A percentile compares a stretch with the other conserved stretches of the same genome.
phyloP scores from a whole-genome alignment of 331 rosid species.

The Phaseolus coccineus region DNA sequence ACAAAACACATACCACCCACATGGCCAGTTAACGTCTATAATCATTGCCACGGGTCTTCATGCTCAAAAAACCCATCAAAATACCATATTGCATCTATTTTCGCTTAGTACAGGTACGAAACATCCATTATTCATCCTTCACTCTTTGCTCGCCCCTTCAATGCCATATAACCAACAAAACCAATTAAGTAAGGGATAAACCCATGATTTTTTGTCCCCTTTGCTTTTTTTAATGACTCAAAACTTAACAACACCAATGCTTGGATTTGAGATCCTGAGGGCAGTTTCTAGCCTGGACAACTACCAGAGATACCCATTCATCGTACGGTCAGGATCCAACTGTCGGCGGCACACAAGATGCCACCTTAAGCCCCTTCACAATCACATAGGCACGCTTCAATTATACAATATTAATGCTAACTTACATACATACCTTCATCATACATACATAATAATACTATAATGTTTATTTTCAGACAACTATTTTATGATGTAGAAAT shows the following conservation, averaged over 20 bases:
- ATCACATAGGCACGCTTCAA: conserved; percentile 46
- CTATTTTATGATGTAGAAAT: conserved; percentile 55
- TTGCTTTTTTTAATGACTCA: not conserved
- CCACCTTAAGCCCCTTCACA: conserved; percentile 45
- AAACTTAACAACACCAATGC: conserved; percentile 9
- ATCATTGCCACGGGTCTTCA: conserved; percentile 62
- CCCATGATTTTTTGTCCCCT: conserved; percentile 46
- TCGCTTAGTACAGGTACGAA: conserved; percentile 43
- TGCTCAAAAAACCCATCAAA: conserved; percentile 42
- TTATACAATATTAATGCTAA: conserved; percentile 21
- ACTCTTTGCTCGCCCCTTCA: conserved; percentile 28
- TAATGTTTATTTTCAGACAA: conserved; percentile 52
- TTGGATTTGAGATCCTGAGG: conserved; percentile 54
- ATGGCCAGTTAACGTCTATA: conserved; percentile 56
- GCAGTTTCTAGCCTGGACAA: conserved; percentile 51
- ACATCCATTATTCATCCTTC: conserved; percentile 46
- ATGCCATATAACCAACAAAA: conserved; percentile 31
- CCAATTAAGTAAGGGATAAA: conserved; percentile 40
- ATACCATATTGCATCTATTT: conserved; percentile 38
- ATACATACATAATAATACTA: not conserved
- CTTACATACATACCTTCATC: too few species aligned
- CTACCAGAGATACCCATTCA: conserved; percentile 54
- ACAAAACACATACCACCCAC: conserved; percentile 42
- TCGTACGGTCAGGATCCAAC: conserved; percentile 67
- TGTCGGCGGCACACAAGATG: conserved; percentile 68